These are phyloP conservation scores for Phytophthora syringae DNA, from an alignment of 352 stramenopile species.

Conservation along the genomic window DNA sequence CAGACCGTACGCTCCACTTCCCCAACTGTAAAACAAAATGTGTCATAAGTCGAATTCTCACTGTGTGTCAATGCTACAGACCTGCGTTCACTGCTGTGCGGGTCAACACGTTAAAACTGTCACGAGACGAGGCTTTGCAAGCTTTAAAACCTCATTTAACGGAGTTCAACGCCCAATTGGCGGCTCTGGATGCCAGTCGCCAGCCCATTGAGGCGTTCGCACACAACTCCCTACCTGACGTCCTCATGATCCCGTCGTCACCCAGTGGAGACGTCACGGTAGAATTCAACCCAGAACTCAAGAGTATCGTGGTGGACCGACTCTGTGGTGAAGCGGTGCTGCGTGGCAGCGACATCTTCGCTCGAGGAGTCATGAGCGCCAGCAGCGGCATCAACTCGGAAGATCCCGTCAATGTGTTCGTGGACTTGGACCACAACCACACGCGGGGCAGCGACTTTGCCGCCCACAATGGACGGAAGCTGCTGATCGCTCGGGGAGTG, in stretches of 20 bases:
- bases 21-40: slow-evolving; percentile 10
- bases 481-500: slow-evolving; percentile 76
- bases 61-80: slow-evolving; percentile 39
- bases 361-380: slow-evolving; percentile 90
- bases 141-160: slow-evolving; percentile 51
- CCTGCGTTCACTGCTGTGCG: slow-evolving; percentile 79
- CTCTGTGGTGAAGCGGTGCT: slow-evolving; percentile 94
- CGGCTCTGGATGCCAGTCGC: slow-evolving; percentile 36
- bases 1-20: slow-evolving; percentile 18
- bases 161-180: slow-evolving; percentile 66
- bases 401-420: slow-evolving; percentile 86
- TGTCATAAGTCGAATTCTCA: no score
- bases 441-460: slow-evolving; percentile 75
- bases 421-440: slow-evolving; percentile 82
- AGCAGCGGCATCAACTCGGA: slow-evolving; percentile 84
- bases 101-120: slow-evolving; percentile 76
- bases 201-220: slow-evolving; percentile 41
- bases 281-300: slow-evolving; percentile 43
- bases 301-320: slow-evolving; percentile 88
- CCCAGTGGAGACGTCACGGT: slow-evolving; percentile 21
- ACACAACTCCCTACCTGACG: slow-evolving; percentile 57
- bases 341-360: slow-evolving; percentile 94
- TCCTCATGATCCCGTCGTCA: slow-evolving; percentile 75
- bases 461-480: slow-evolving; percentile 81
- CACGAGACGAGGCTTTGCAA: slow-evolving; percentile 58